Evolutionary conservation across 441 rosid species (phyloP).

Genomic region (Arabidopsis lyrata): DNA sequence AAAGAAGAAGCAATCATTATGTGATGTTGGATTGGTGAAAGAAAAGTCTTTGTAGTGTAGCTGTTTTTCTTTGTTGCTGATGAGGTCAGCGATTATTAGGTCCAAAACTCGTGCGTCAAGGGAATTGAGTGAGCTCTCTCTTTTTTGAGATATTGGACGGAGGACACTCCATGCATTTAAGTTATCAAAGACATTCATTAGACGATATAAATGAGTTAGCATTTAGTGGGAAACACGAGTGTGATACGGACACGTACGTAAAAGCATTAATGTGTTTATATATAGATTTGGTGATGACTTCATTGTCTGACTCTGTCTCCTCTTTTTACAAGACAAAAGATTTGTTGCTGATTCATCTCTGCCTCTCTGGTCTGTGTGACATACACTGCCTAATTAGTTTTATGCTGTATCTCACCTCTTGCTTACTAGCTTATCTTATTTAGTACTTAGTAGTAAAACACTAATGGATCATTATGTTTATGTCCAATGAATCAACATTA

Average conservation of each 20-base stretch:
- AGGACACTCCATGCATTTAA: conserved; percentile 35
- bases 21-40: conserved; percentile 41
- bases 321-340: conserved; percentile 48
- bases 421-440: background rate
- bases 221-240: conserved; percentile 52
- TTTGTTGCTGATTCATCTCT: conserved; percentile 26
- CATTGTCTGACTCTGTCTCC: conserved; percentile 62
- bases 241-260: conserved; percentile 71
- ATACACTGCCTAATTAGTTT: conserved; percentile 5
- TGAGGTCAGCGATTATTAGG: conserved; percentile 25
- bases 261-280: conserved; percentile 60
- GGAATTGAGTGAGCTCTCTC: conserved; percentile 33
- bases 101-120: conserved; percentile 43
- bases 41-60: conserved; percentile 47
- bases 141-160: background rate
- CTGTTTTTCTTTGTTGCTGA: conserved; percentile 38
- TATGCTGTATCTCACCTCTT: conserved; percentile 12
- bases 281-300: conserved; percentile 66
- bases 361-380: conserved; percentile 17
- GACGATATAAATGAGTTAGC: conserved; percentile 45
- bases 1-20: conserved; percentile 27
- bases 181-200: conserved; percentile 29
- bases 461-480: background rate
- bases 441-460: background rate
- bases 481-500: background rate